Evolutionary conservation across 768 basidiomycete genomes (phyloP).

Genomic region (Agrocybe praecox): DNA sequence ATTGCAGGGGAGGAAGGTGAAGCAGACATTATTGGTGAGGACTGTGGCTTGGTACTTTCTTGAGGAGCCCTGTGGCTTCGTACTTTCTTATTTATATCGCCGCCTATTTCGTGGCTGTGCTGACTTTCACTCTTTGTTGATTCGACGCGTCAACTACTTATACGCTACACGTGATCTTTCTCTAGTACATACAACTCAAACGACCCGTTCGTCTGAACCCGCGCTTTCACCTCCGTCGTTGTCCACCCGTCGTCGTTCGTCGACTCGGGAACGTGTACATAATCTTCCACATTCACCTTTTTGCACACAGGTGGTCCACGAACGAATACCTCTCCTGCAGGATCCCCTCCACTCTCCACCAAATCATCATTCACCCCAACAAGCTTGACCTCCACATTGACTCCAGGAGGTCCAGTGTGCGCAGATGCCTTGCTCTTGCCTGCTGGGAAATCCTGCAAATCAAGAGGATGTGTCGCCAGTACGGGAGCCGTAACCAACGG

Average conservation of each 20-base stretch:
- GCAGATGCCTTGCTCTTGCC: conserved; percentile 61
- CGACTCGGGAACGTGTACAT: conserved; percentile 32
- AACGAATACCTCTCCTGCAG: conserved; percentile 59
- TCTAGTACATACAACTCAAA: conserved; percentile 39
- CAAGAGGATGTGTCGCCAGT: conserved; percentile 81
- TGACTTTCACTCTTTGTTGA: conserved; percentile 42
- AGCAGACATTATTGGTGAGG: conserved; percentile 11
- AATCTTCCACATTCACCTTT: conserved; percentile 42
- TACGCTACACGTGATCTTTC: conserved; percentile 1
- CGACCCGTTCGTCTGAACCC: conserved; percentile 67
- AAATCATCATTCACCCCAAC: conserved; percentile 62
- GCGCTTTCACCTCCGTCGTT: conserved; percentile 22
- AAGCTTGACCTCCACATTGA: conserved; percentile 86
- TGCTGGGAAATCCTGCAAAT: conserved; percentile 71
- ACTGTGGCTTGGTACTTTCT: conserved; percentile 6
- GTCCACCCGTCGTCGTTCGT: conserved; percentile 24
- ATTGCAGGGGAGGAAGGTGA: conserved; percentile 10
- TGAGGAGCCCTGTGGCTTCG: conserved; percentile 6
- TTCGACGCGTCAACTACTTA: conserved; percentile 18
- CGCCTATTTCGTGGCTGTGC: conserved; percentile 53
- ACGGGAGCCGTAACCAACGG: conserved; percentile 74
- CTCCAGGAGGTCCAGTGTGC: conserved; percentile 77
- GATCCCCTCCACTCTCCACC: conserved; percentile 69
- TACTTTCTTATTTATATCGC: conserved; percentile 33
- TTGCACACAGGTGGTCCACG: conserved; percentile 77